These are phyloP conservation scores for Exophiala phaeomuriformis DNA, from an alignment of 2,329 filamentous ascomycete genomes.

Conservation along the genomic window DNA sequence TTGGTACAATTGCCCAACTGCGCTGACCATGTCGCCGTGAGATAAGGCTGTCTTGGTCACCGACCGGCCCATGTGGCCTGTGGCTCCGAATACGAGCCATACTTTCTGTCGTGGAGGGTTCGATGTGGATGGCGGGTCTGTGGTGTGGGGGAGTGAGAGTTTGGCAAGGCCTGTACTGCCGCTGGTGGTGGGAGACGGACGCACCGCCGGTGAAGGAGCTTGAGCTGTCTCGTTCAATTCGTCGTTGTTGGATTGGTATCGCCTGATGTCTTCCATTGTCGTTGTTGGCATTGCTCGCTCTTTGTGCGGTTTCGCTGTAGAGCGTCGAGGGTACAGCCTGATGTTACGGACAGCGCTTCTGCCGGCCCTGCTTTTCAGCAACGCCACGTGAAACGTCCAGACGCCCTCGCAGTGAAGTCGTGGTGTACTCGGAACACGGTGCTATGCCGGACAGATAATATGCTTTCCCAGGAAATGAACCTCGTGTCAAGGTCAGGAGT, in stretches of 20 bases:
- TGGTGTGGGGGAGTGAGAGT: slow-evolving; percentile 68
- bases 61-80: slow-evolving; percentile 92
- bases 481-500: too few relatives aligned
- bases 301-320: too few relatives aligned
- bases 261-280: slow-evolving; percentile 1
- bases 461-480: too few relatives aligned
- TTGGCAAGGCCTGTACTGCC: slow-evolving; percentile 29
- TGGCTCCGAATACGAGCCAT: slow-evolving; percentile 93
- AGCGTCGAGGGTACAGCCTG: too few relatives aligned
- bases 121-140: slow-evolving; percentile 69
- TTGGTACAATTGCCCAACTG: slow-evolving; percentile 76
- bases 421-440: too few relatives aligned
- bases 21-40: slow-evolving; percentile 75
- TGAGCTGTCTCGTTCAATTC: slow-evolving; percentile 1
- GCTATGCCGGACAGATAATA: too few relatives aligned
- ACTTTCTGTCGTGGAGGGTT: slow-evolving; percentile 67
- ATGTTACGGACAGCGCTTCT: too few relatives aligned
- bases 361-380: too few relatives aligned
- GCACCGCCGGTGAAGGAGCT: slow-evolving; percentile 5
- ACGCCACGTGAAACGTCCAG: too few relatives aligned
- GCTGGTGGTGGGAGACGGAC: slow-evolving; percentile 1
- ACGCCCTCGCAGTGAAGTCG: too few relatives aligned
- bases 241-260: not conserved
- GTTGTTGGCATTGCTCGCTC: not conserved
- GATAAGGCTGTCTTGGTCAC: slow-evolving; percentile 74